Conservation (phyloP, 2,329 filamentous ascomycete genomes). For the Pseudocercospora eumusae region DNA sequence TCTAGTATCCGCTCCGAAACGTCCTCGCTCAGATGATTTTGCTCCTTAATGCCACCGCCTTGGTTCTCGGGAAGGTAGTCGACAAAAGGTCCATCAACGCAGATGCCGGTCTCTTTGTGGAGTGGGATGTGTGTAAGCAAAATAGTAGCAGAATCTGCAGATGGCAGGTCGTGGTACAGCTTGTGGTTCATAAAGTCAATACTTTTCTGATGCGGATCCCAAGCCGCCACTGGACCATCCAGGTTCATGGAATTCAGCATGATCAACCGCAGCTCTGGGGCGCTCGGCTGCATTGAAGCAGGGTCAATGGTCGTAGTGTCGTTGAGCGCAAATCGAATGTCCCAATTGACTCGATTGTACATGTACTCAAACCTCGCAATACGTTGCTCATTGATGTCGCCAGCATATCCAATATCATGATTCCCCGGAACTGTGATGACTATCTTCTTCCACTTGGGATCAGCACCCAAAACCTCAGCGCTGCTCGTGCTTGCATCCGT, state of each 20-base stretch:
- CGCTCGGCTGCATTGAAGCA: conserved; percentile 23
- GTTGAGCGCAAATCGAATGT: conserved; percentile 65
- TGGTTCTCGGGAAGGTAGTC: conserved; percentile 68
- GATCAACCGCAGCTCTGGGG: conserved; percentile 75
- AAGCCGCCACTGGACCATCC: conserved; percentile 73
- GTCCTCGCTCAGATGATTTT: conserved; percentile 80
- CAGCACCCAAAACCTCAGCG: conserved; percentile 45
- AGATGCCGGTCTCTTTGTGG: conserved; percentile 78
- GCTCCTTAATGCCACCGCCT: conserved; percentile 75
- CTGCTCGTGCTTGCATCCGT: conserved; percentile 37
- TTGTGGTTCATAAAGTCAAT: conserved; percentile 61
- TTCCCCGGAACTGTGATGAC: conserved; percentile 92
- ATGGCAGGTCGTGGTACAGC: conserved; percentile 18
- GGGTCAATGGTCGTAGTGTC: conserved; percentile 30
- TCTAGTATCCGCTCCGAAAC: conserved; percentile 73
- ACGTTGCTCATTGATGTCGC: conserved; percentile 76
- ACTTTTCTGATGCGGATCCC: conserved; percentile 70
- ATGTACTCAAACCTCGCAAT: conserved; percentile 77
- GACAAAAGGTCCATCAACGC: conserved; percentile 82
- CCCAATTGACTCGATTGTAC: conserved; percentile 90
- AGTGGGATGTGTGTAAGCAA: conserved; percentile 90
- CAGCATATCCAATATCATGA: conserved; percentile 94
- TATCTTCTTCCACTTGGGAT: conserved; percentile 67
- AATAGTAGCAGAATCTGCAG: conserved; percentile 61
- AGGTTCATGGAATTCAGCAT: conserved; percentile 93